phyloP scores from a whole-genome alignment of 208 protist genomes.

The Acanthamoeba castellanii region DNA sequence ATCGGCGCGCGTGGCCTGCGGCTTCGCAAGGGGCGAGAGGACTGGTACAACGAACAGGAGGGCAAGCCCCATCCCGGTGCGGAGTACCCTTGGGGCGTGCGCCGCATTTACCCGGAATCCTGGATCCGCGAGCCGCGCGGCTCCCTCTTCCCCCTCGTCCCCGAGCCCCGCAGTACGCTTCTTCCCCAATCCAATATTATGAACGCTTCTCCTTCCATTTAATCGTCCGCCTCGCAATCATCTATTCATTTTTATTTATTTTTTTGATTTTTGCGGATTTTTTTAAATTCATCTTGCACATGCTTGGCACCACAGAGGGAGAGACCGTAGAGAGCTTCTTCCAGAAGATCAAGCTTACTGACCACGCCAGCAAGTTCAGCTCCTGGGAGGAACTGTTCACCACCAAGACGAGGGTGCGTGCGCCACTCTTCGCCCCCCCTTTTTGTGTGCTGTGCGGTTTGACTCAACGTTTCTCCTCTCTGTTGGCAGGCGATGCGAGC shows the following conservation, averaged over 20 bases:
- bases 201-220: background rate
- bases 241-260: background rate
- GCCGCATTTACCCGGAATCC: conserved; percentile 30
- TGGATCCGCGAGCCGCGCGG: conserved; percentile 23
- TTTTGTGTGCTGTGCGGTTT: background rate
- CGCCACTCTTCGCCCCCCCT: background rate
- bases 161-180: conserved; percentile 8
- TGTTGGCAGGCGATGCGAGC: background rate
- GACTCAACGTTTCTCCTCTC: background rate
- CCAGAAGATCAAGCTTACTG: conserved; percentile 45
- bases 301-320: background rate
- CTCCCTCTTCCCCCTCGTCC: conserved; percentile 57
- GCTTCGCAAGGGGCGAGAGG: background rate
- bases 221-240: background rate
- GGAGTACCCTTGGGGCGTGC: conserved; percentile 44
- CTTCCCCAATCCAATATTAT: no score
- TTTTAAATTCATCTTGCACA: background rate
- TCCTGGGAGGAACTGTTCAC: conserved; percentile 71
- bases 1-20: background rate
- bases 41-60: conserved; percentile 26
- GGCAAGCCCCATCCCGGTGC: conserved; percentile 27
- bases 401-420: conserved; percentile 27
- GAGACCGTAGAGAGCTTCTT: conserved; percentile 73
- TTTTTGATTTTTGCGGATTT: background rate
- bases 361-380: conserved; percentile 53